phyloP scores from a whole-genome alignment of 2,329 filamentous ascomycete species.

The Sarocladium kiliense region DNA sequence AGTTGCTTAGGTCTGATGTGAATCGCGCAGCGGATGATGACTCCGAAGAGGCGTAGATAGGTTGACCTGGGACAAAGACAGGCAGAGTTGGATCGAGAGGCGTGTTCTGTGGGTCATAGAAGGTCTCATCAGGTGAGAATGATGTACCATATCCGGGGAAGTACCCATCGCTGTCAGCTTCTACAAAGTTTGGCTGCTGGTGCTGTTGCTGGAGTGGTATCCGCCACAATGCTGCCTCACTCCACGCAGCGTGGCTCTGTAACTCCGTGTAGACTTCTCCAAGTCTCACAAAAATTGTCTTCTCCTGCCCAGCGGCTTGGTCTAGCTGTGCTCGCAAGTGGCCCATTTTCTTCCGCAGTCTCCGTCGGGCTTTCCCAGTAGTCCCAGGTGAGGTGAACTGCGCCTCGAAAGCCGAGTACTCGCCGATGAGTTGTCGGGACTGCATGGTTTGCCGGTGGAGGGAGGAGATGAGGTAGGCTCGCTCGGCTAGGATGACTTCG shows the following conservation, averaged over 20 bases:
- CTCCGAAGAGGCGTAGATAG: slow-evolving; percentile 6
- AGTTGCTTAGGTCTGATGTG: background rate
- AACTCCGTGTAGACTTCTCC: slow-evolving; percentile 45
- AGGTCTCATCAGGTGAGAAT: background rate
- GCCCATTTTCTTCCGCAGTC: slow-evolving; percentile 34
- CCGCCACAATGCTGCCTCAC: background rate
- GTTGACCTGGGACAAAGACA: background rate
- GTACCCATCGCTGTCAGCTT: background rate
- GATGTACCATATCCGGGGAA: background rate
- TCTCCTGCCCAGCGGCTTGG: slow-evolving; percentile 42
- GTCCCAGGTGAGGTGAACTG: slow-evolving; percentile 18
- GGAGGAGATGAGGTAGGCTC: slow-evolving; percentile 36
- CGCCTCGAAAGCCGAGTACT: slow-evolving; percentile 32
- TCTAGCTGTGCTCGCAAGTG: slow-evolving; percentile 37
- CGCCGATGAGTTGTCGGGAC: slow-evolving; percentile 31
- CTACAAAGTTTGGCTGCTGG: background rate
- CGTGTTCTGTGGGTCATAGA: background rate
- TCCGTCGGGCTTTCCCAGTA: slow-evolving; percentile 22
- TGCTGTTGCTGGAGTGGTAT: slow-evolving; percentile 5
- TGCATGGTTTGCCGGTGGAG: slow-evolving; percentile 35
- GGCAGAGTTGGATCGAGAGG: slow-evolving; percentile 3
- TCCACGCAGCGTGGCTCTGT: slow-evolving; percentile 36
- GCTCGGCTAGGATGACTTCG: slow-evolving; percentile 39
- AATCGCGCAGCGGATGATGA: background rate
- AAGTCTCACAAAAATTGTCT: slow-evolving; percentile 37